Evolutionary conservation across 2,329 filamentous ascomycete species (phyloP).

Genomic region (Helicocarpus griseus): DNA sequence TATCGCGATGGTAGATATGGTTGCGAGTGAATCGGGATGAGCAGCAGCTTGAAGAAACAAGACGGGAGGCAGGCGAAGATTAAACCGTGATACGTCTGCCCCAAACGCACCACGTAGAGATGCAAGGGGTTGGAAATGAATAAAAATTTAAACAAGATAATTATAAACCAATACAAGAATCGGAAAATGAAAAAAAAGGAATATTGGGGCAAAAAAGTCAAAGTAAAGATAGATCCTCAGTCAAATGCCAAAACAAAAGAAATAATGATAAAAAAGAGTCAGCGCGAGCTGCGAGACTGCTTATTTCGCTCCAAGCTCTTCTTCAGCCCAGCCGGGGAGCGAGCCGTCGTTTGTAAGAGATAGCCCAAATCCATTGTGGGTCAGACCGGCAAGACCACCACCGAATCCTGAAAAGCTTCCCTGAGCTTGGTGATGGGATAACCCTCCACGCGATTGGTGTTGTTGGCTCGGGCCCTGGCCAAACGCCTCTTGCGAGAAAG

Average conservation of each 20-base stretch:
- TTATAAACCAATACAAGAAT: slow-evolving; percentile 21
- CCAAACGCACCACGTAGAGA: background rate
- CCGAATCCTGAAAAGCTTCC: slow-evolving; percentile 50
- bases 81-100: background rate
- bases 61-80: background rate
- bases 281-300: slow-evolving; percentile 5
- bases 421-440: slow-evolving; percentile 34
- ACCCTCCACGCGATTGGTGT: slow-evolving; percentile 25
- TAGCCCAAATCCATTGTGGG: slow-evolving; percentile 48
- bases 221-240: background rate
- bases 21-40: background rate
- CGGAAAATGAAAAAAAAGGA: slow-evolving; percentile 13
- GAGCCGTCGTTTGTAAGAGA: slow-evolving; percentile 50
- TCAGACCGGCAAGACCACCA: slow-evolving; percentile 49
- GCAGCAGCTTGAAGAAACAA: background rate
- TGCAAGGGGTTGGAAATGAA: slow-evolving; percentile 1
- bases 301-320: slow-evolving; percentile 50
- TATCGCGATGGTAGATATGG: no score
- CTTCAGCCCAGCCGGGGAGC: slow-evolving; percentile 54
- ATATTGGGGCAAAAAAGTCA: slow-evolving; percentile 9
- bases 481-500: slow-evolving; percentile 53
- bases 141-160: slow-evolving; percentile 14
- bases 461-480: slow-evolving; percentile 31
- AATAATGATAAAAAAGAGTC: slow-evolving; percentile 9
- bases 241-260: background rate